These are phyloP conservation scores for Copromyces sp. DNA, from an alignment of 495 filamentous ascomycete genomes.

Conservation along the genomic window DNA sequence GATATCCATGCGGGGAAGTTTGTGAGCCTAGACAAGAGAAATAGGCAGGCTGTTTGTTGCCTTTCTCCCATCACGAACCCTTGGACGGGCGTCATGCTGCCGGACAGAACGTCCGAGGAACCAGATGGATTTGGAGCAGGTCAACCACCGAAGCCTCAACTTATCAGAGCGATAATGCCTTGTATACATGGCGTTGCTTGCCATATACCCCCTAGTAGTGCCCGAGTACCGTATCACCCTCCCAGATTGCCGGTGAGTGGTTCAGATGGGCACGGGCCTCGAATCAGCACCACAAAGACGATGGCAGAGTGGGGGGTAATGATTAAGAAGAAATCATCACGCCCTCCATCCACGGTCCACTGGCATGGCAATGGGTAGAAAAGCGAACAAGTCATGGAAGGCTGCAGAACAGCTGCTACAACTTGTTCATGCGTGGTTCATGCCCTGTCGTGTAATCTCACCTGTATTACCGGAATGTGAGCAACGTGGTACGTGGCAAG, in stretches of 20 bases:
- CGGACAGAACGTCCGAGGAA: neutral
- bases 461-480: neutral
- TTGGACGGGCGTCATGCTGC: neutral
- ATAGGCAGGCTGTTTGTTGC: neutral
- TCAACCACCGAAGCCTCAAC: neutral
- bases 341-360: neutral
- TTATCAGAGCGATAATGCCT: neutral
- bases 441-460: slow-evolving; percentile 12
- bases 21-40: neutral
- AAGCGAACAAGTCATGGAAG: neutral
- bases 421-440: slow-evolving; percentile 8
- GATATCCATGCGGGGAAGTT: neutral
- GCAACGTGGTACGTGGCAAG: neutral
- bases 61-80: neutral
- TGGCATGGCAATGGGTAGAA: neutral
- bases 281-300: neutral
- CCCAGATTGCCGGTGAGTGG: neutral
- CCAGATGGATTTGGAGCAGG: neutral
- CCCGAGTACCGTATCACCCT: neutral
- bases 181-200: neutral
- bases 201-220: neutral
- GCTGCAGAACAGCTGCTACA: slow-evolving; percentile 14
- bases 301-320: neutral
- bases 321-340: neutral
- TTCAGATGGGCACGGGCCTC: neutral